Percentiles rank a stretch among this genome's conserved stretches.
Evolutionary conservation across 345 rosid species (phyloP).

Genomic region (Bruguiera parviflora): DNA sequence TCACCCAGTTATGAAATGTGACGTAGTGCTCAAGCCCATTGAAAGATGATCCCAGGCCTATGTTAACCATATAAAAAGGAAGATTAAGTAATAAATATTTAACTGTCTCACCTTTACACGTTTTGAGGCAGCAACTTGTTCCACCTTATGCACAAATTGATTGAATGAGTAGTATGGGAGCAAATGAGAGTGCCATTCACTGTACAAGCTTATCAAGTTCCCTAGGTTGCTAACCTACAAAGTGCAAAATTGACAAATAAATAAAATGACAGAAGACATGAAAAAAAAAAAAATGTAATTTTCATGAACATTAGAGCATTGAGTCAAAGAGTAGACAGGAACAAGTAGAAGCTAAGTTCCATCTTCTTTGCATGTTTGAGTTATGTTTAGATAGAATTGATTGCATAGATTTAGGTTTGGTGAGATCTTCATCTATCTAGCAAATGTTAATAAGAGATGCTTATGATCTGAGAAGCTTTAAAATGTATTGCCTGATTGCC

Average conservation of each 20-base stretch:
- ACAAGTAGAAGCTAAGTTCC: neutral
- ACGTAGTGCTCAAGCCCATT: too few species aligned
- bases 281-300: neutral
- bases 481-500: too few species aligned
- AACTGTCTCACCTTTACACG: slow-evolving; percentile 63
- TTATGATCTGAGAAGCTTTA: too few species aligned
- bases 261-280: neutral
- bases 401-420: too few species aligned
- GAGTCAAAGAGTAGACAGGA: too few species aligned
- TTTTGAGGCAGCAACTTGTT: slow-evolving; percentile 71
- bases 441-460: too few species aligned
- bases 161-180: slow-evolving; percentile 80
- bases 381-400: too few species aligned
- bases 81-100: too few species aligned
- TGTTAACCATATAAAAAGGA: neutral
- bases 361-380: neutral
- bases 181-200: slow-evolving; percentile 81
- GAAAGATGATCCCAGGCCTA: neutral
- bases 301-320: neutral
- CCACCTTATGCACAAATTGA: slow-evolving; percentile 76
- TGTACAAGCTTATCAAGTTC: slow-evolving; percentile 63
- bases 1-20: too few species aligned
- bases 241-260: neutral
- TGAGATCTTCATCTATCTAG: too few species aligned
- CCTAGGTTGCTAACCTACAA: slow-evolving; percentile 76